Base-by-base conservation (phyloP, 768 basidiomycete genomes). In the Pisolithus marmoratus region DNA sequence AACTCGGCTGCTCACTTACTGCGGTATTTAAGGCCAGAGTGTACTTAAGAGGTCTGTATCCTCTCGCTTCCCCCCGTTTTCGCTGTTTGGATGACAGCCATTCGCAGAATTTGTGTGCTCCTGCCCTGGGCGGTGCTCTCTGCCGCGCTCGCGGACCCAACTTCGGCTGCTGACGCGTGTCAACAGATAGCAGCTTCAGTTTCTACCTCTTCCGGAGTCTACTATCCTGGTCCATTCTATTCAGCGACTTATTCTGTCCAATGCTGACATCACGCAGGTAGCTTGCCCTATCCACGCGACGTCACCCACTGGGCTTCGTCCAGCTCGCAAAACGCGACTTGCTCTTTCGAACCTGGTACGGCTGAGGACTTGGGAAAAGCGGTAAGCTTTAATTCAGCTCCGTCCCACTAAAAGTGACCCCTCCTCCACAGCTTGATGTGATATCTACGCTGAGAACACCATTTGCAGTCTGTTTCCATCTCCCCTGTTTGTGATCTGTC, bases 261-360 rank as follows among this genome's bases (percentile, higher is more conserved):
- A 34, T 5, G 2, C 34, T 34, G 34, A 34, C 34, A 34, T 15
- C n/a, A 20, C 19, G 19, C 34, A 51, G 50, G 50, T n/a, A 45
- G 20, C 17, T 36, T 34, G 31, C 50, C 43, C 5, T 82, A 79
- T 53, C 38, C 43, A 2, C 61, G 64, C 20, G 81, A 75, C 53
- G 70, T 78, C 14, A 48, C 58, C 5, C 79, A 82, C 52, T 82
- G 75, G 76, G 72, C 76, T 0, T 61, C 62, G 14, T 77, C 78
- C 9, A 78, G 76, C 58, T 55, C 67, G 1, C 70, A 78, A 47
- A 17, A 48, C 1, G 57, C 76, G 0, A 60, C 68, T 17, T 81
- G 79, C 59, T 72, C 74, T 15, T 80, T 83, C 9, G 74, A 79
- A 57, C 78, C 78, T 14, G 75, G 74, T 12, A 76, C 71, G 1